Base-by-base conservation (phyloP, 768 basidiomycete genomes). In the Suillus clintonianus region DNA sequence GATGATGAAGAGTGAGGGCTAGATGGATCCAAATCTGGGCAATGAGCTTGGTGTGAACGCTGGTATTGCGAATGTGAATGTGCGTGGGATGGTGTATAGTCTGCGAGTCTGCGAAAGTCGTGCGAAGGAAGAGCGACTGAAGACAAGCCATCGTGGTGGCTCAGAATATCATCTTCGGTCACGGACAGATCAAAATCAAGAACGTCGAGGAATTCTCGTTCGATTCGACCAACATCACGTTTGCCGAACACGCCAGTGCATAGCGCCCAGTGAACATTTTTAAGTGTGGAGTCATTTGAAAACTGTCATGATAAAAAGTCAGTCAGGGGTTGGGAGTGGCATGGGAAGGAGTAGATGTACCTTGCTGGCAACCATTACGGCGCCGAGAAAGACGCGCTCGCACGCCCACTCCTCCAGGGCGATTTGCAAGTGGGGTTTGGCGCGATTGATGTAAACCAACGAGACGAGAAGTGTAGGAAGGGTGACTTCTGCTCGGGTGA, bases 241-340 rank as follows among this genome's bases (percentile, higher is more conserved):
- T 90, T 91, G 67, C 90, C 89, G 72, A 92, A 92, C 32, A 92
- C 88, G 36, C 89, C 88, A 0, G 91, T 91, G 76, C 90, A 91
- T n/a, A 90, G 80, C 10, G 90, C 89, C 93, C 93, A 95, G 75
- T 95, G 93, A 57, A 91, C 83, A 77, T 95, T 95, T 83, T 95
- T 95, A 17, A 94, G 83, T 32, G 91, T 92, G 17, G 90, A 93
- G 74, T 96, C 94, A 74, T 95, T 94, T 41, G 90, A 79, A 72
- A 95, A 95, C 87, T 92, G 64, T 19, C 32, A 59, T 59, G 59
- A 54, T 62, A 37, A 30, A 37, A 30, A 30, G 60, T 66, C 39
- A 60, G 39, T 34, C 22, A 39, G 67, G 65, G 51, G 65, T 39
- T 48, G 2, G 27, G 27, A 8, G 36, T 55, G 61, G 32, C 61